A percentile compares a stretch with the other conserved stretches of the same genome.
Evolutionary conservation across 139 green algal genomes (phyloP).

Genomic region (Coelastrella sp.): DNA sequence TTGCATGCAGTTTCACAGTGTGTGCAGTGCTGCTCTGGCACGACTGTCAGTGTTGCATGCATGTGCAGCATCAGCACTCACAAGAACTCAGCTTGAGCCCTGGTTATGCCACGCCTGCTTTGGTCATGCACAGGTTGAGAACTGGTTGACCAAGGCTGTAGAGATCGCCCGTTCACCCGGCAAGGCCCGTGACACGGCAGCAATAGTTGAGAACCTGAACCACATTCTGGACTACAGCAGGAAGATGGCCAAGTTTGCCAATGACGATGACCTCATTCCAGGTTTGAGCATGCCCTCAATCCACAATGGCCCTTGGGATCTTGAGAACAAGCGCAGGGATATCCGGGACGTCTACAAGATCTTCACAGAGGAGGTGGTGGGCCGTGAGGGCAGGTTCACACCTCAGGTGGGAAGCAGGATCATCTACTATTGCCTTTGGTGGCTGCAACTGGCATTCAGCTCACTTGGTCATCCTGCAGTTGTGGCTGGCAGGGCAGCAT

Average conservation of each 20-base stretch:
- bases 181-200: constrained; percentile 25
- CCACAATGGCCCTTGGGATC: constrained; percentile 65
- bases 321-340: constrained; percentile 48
- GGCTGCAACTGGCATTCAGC: background rate
- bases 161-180: constrained; percentile 55
- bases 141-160: constrained; percentile 72
- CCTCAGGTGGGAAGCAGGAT: background rate
- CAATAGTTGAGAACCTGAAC: constrained; percentile 60
- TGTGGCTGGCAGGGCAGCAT: too few species aligned
- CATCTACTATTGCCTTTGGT: background rate
- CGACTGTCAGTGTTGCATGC: too few species aligned
- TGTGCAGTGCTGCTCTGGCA: too few species aligned
- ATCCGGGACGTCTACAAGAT: constrained; percentile 24
- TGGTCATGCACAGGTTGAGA: constrained; percentile 65
- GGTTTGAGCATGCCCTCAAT: constrained; percentile 68
- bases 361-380: constrained; percentile 30
- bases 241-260: constrained; percentile 59
- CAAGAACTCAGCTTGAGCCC: background rate
- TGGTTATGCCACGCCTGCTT: constrained; percentile 51
- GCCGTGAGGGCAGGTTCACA: constrained; percentile 25
- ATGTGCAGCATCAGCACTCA: too few species aligned
- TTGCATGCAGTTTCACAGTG: too few species aligned
- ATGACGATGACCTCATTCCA: constrained; percentile 70
- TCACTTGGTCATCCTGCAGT: background rate
- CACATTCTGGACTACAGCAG: constrained; percentile 64